Conservation (phyloP, 1,139 yeast species). For the Geotrichum reessii region DNA sequence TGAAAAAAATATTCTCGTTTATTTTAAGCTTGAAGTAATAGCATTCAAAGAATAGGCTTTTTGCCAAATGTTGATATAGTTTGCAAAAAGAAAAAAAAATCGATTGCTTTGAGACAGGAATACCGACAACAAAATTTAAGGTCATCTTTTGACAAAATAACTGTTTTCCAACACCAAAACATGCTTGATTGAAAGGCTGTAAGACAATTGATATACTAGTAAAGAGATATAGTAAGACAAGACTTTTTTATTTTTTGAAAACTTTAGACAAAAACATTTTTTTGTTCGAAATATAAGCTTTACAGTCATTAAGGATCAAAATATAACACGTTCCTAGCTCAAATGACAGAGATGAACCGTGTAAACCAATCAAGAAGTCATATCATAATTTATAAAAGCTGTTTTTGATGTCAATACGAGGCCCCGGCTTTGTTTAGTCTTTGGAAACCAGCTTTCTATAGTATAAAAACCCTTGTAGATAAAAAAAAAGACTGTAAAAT, state of each 20-base stretch:
- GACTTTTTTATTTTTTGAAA: slow-evolving; percentile 38
- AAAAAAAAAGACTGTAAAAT: not conserved
- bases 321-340: slow-evolving; percentile 49
- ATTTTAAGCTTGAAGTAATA: no score
- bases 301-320: slow-evolving; percentile 42
- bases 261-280: slow-evolving; percentile 43
- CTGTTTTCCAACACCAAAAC: no score
- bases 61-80: no score
- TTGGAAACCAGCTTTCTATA: slow-evolving; percentile 3
- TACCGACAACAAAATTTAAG: no score
- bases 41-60: no score
- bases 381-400: slow-evolving; percentile 49
- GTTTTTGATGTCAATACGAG: slow-evolving; percentile 44
- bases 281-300: slow-evolving; percentile 39
- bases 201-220: not conserved
- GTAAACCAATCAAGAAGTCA: slow-evolving; percentile 51
- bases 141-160: no score
- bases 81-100: no score
- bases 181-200: not conserved
- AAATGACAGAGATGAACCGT: slow-evolving; percentile 48
- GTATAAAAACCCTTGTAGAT: slow-evolving; percentile 2
- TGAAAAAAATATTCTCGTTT: no score
- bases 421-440: slow-evolving; percentile 41
- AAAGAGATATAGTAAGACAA: slow-evolving; percentile 44
- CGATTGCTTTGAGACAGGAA: no score